Conservation (phyloP, 768 basidiomycete species). For the Tephrocybe sp. region DNA sequence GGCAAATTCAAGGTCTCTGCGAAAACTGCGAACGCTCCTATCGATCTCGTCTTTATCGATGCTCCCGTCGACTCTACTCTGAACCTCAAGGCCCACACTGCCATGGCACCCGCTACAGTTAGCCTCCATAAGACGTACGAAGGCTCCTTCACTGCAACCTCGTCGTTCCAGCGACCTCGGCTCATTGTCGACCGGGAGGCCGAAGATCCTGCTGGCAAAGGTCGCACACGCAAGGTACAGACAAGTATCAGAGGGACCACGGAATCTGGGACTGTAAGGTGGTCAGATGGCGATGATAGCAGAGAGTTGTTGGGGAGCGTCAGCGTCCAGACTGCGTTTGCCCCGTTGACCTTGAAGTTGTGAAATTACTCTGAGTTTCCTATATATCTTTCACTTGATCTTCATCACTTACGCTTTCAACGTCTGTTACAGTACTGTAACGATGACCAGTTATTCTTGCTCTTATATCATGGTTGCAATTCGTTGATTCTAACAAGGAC, state of each 20-base stretch:
- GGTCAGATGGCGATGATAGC: constrained; percentile 8
- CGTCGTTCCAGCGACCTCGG: constrained; percentile 7
- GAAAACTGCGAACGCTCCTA: constrained; percentile 9
- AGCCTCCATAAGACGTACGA: constrained; percentile 19
- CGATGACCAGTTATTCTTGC: too few species aligned
- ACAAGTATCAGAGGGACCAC: background rate
- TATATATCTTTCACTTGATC: too few species aligned
- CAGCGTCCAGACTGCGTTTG: constrained; percentile 12
- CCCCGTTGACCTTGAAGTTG: constrained; percentile 10
- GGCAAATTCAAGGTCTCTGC: constrained; percentile 18
- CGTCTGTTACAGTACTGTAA: too few species aligned
- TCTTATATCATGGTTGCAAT: too few species aligned
- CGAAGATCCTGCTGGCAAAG: constrained; percentile 20
- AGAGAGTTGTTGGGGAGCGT: constrained; percentile 8
- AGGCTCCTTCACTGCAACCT: constrained; percentile 15
- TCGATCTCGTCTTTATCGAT: constrained; percentile 12
- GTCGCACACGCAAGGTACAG: constrained; percentile 14
- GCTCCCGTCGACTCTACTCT: constrained; percentile 18
- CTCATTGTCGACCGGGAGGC: constrained; percentile 1
- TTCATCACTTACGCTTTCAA: background rate
- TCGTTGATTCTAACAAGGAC: too few species aligned
- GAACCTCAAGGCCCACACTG: constrained; percentile 17
- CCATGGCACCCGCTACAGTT: constrained; percentile 13
- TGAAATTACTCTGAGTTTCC: constrained; percentile 1
- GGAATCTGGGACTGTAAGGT: constrained; percentile 10